Evolutionary conservation across 495 filamentous ascomycete genomes (phyloP).

Genomic region (Bacidia rubella): DNA sequence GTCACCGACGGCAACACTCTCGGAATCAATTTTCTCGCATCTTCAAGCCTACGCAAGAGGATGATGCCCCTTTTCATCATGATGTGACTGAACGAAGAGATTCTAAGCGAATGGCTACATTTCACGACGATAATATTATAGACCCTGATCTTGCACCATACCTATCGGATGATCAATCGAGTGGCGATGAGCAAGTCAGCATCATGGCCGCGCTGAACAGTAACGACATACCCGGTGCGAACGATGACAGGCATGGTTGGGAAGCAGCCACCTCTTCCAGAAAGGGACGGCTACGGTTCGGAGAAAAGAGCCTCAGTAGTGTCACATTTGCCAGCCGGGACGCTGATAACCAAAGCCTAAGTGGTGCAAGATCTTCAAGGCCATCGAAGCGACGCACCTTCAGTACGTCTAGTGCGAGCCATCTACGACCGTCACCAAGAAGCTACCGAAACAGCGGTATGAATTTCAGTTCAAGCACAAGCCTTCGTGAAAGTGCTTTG

Average conservation of each 20-base stretch:
- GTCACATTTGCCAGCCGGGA: conserved; percentile 50
- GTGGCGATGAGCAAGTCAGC: conserved; percentile 80
- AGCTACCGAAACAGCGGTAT: conserved; percentile 28
- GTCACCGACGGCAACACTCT: conserved; percentile 73
- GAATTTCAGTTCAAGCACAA: conserved; percentile 2
- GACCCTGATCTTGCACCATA: conserved; percentile 92
- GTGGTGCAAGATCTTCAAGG: conserved; percentile 42
- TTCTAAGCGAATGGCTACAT: conserved; percentile 65
- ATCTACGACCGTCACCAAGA: conserved; percentile 57
- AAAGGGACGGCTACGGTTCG: conserved; percentile 57
- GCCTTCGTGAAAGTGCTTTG: conserved; percentile 15
- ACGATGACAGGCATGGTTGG: conserved; percentile 42
- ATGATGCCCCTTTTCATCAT: conserved; percentile 82
- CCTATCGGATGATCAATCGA: conserved; percentile 88
- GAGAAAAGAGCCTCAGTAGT: conserved; percentile 53
- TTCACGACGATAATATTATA: conserved; percentile 96
- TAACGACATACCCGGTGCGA: conserved; percentile 32
- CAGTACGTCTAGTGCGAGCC: conserved; percentile 58
- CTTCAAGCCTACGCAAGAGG: conserved; percentile 48
- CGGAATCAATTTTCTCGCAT: conserved; percentile 54
- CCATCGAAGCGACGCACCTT: conserved; percentile 56
- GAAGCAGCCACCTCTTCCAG: conserved; percentile 48
- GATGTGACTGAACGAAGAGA: conserved; percentile 48
- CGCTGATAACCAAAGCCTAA: conserved; percentile 42
- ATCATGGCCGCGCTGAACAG: conserved; percentile 62